Conservation (phyloP, 1,284 basidiomycete species). For the Gomphus sp. region DNA sequence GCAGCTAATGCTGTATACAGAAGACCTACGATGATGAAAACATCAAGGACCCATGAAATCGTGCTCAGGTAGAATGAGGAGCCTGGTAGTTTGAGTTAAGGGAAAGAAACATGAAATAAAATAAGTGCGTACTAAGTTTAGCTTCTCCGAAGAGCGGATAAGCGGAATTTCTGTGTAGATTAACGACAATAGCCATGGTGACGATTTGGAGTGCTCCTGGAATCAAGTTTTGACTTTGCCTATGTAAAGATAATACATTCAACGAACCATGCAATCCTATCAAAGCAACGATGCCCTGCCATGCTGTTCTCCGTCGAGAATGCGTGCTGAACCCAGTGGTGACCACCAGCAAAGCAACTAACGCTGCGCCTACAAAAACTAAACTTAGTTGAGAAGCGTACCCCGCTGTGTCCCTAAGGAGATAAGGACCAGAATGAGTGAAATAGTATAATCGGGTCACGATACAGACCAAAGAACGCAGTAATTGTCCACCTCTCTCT, state of each 20-base stretch:
- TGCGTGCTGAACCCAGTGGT: slow-evolving; percentile 52
- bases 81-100: slow-evolving; percentile 28
- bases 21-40: slow-evolving; percentile 44
- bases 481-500: slow-evolving; percentile 46
- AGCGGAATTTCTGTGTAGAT: slow-evolving; percentile 38
- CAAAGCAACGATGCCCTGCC: slow-evolving; percentile 59
- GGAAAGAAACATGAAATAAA: not conserved
- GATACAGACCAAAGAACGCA: slow-evolving; percentile 51
- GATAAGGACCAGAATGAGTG: not conserved
- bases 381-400: slow-evolving; percentile 54
- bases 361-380: slow-evolving; percentile 50
- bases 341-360: slow-evolving; percentile 44
- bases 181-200: slow-evolving; percentile 57
- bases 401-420: slow-evolving; percentile 36
- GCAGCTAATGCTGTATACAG: slow-evolving; percentile 58
- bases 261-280: slow-evolving; percentile 48
- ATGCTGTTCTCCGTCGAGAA: slow-evolving; percentile 61
- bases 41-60: slow-evolving; percentile 49
- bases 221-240: not conserved
- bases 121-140: slow-evolving; percentile 41
- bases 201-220: slow-evolving; percentile 51
- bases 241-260: not conserved
- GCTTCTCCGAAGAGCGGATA: slow-evolving; percentile 49
- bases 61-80: slow-evolving; percentile 47
- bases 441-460: not conserved